Evolutionary conservation across 2,329 filamentous ascomycete species (phyloP).

Genomic region (Plectosphaerella sp.): DNA sequence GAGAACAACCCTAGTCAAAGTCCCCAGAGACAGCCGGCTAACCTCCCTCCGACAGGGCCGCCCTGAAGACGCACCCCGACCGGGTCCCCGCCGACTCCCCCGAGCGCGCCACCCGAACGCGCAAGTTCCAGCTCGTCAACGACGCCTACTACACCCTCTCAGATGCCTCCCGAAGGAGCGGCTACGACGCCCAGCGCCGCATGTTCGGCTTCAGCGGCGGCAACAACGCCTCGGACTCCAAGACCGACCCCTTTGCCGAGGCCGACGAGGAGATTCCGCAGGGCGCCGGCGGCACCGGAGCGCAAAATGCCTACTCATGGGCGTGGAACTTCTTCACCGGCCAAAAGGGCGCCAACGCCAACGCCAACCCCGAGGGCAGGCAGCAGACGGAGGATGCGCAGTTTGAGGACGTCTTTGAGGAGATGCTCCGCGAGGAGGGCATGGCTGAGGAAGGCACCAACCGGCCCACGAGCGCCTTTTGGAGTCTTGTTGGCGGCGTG

Average conservation of each 20-base stretch:
- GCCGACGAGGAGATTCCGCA: constrained; percentile 17
- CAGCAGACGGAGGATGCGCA: constrained; percentile 68
- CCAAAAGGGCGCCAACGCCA: constrained; percentile 25
- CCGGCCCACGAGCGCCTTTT: constrained; percentile 68
- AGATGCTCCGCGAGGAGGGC: constrained; percentile 84
- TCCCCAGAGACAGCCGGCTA: constrained; percentile 4
- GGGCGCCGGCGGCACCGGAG: constrained; percentile 26
- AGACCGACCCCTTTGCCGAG: constrained; percentile 33
- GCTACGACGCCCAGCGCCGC: constrained; percentile 74
- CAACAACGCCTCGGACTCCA: constrained; percentile 22
- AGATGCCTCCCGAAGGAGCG: constrained; percentile 68
- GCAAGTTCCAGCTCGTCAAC: constrained; percentile 86
- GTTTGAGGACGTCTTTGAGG: constrained; percentile 83
- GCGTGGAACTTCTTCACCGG: constrained; percentile 60
- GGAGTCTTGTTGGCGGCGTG: constrained; percentile 78
- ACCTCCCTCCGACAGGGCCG: constrained; percentile 54
- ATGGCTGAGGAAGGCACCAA: constrained; percentile 68
- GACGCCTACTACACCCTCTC: constrained; percentile 92
- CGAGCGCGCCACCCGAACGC: constrained; percentile 75
- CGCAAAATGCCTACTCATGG: constrained; percentile 65
- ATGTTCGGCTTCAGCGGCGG: constrained; percentile 46
- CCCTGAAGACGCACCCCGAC: constrained; percentile 90
- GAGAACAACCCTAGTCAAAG: constrained; percentile 4
- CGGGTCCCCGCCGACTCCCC: constrained; percentile 80
- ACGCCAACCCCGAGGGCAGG: constrained; percentile 29